These are phyloP conservation scores for Ogataea nitratoaversa DNA, from an alignment of 805 yeast species.

Conservation along the genomic window DNA sequence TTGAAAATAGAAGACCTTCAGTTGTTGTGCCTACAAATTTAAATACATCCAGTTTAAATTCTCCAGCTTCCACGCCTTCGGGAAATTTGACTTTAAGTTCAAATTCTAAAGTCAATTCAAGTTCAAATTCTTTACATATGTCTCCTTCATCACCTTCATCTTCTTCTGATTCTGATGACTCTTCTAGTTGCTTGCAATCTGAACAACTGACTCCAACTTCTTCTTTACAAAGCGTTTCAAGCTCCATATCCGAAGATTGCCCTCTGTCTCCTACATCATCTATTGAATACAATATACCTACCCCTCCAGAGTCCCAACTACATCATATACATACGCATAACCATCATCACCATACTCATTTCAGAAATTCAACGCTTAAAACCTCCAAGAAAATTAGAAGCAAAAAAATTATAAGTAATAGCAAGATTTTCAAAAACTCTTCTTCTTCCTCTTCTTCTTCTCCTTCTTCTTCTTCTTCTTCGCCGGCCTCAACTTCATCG, in stretches of 20 bases:
- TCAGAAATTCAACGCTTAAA: constrained; percentile 1
- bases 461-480: constrained; percentile 2
- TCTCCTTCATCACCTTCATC: neutral
- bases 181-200: neutral
- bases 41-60: constrained; percentile 14
- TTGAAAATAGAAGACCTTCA: constrained; percentile 28
- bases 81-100: constrained; percentile 13
- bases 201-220: neutral
- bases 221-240: constrained; percentile 2
- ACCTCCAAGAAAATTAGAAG: neutral
- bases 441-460: constrained; percentile 13
- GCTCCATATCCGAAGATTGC: constrained; percentile 3
- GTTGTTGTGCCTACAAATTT: constrained; percentile 22
- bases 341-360: constrained; percentile 2
- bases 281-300: neutral
- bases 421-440: constrained; percentile 9
- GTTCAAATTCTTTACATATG: constrained; percentile 3
- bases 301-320: neutral
- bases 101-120: too few species aligned
- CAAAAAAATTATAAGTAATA: neutral
- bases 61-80: constrained; percentile 15
- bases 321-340: neutral
- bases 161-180: neutral
- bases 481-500: constrained; percentile 4
- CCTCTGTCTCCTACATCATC: constrained; percentile 5